These are phyloP conservation scores for Xylariaceae sp. DNA, from an alignment of 2,329 filamentous ascomycete species.

Conservation along the genomic window DNA sequence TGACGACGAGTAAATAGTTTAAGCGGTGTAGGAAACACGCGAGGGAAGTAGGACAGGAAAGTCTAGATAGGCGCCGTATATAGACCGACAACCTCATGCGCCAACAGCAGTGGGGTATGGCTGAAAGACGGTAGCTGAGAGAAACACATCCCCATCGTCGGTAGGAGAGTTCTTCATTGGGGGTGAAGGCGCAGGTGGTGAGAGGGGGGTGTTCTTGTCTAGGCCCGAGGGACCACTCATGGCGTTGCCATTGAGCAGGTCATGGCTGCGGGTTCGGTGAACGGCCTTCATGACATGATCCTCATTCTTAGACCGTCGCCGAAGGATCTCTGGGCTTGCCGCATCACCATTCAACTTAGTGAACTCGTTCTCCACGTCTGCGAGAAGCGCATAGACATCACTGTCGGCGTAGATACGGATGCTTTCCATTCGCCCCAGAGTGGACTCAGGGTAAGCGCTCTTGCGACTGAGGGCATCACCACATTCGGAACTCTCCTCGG, in stretches of 20 bases:
- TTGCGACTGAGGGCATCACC: not conserved
- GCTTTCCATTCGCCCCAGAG: slow-evolving; percentile 46
- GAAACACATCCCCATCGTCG: slow-evolving; percentile 34
- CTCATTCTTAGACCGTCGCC: slow-evolving; percentile 23
- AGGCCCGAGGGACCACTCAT: slow-evolving; percentile 10
- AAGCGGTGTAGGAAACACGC: no score
- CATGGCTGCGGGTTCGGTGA: slow-evolving; percentile 48
- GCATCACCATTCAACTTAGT: slow-evolving; percentile 37
- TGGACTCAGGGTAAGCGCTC: slow-evolving; percentile 16
- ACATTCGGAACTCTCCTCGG: slow-evolving; percentile 40
- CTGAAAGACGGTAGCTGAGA: slow-evolving; percentile 48
- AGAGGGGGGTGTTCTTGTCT: slow-evolving; percentile 26
- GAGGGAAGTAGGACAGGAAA: no score
- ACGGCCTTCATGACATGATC: slow-evolving; percentile 38
- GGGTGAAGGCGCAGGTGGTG: slow-evolving; percentile 32
- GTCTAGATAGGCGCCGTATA: no score
- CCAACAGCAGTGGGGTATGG: slow-evolving; percentile 22
- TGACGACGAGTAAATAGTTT: no score
- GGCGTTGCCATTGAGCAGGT: slow-evolving; percentile 39
- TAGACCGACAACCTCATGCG: slow-evolving; percentile 1
- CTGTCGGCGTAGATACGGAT: slow-evolving; percentile 66
- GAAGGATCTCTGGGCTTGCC: slow-evolving; percentile 14
- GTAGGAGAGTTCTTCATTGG: slow-evolving; percentile 28
- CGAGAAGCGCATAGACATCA: slow-evolving; percentile 62
- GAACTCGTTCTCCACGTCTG: slow-evolving; percentile 62